Evolutionary conservation across 1,139 yeast genomes (phyloP).

Genomic region (Nadsonia commutata): DNA sequence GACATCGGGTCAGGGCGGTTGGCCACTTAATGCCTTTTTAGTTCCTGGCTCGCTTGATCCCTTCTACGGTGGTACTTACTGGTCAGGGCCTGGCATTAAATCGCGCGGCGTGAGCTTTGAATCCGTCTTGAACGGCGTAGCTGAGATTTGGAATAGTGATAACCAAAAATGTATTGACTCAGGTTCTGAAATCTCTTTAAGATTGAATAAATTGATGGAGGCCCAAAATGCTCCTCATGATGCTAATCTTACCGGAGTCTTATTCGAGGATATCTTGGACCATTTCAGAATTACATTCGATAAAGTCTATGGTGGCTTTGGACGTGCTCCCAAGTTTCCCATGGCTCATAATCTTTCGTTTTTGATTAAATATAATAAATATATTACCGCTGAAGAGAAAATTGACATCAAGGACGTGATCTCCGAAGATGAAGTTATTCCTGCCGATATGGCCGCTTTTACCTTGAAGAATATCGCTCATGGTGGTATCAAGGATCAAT

Average conservation of each 20-base stretch:
- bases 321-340: constrained; percentile 25
- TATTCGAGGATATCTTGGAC: constrained; percentile 15
- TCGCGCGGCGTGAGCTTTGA: constrained; percentile 14
- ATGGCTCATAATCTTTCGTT: constrained; percentile 22
- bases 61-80: constrained; percentile 26
- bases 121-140: constrained; percentile 17
- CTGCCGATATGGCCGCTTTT: constrained; percentile 14
- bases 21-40: constrained; percentile 28
- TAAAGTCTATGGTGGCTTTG: constrained; percentile 21
- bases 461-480: constrained; percentile 20
- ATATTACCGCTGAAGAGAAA: constrained; percentile 8
- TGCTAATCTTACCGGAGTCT: constrained; percentile 10
- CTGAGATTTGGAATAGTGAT: constrained; percentile 18
- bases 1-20: constrained; percentile 26
- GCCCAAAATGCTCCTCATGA: constrained; percentile 17
- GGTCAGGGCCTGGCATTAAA: constrained; percentile 22
- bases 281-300: constrained; percentile 20
- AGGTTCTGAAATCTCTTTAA: constrained; percentile 14
- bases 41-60: constrained; percentile 24
- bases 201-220: constrained; percentile 15
- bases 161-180: constrained; percentile 15
- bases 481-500: constrained; percentile 27
- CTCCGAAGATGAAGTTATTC: constrained; percentile 5
- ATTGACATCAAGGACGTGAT: constrained; percentile 7
- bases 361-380: constrained; percentile 14